Percentiles rank a stretch among this genome's conserved stretches.
These are phyloP conservation scores for Fusarium avenaceum DNA, from an alignment of 2,329 filamentous ascomycete species.

Conservation along the genomic window DNA sequence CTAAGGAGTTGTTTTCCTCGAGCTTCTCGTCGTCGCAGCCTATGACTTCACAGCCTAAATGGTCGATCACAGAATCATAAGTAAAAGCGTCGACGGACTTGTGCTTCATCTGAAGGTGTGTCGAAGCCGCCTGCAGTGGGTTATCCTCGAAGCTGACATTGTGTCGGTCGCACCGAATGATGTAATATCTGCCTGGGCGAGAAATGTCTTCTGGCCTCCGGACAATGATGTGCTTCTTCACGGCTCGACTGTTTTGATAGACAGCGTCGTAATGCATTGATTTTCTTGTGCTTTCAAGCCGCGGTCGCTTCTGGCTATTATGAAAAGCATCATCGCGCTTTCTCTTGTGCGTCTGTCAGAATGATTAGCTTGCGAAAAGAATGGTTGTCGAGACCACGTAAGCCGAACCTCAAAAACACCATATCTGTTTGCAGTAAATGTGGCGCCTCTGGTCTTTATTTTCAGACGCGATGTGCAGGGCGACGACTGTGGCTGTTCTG, in stretches of 20 bases:
- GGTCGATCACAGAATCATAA: slow-evolving; percentile 16
- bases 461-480: not conserved
- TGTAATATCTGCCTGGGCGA: slow-evolving; percentile 23
- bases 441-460: slow-evolving; percentile 4
- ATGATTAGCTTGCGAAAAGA: slow-evolving; percentile 4
- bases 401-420: slow-evolving; percentile 17
- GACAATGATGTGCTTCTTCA: slow-evolving; percentile 35
- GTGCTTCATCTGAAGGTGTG: slow-evolving; percentile 29
- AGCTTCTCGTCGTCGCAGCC: slow-evolving; percentile 25
- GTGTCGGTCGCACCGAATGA: slow-evolving; percentile 36
- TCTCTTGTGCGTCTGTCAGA: slow-evolving; percentile 19
- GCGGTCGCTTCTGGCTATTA: slow-evolving; percentile 6
- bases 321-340: not conserved
- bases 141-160: slow-evolving; percentile 24
- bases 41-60: slow-evolving; percentile 28
- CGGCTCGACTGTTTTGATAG: slow-evolving; percentile 34
- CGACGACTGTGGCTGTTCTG: not conserved
- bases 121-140: slow-evolving; percentile 18
- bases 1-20: slow-evolving; percentile 26
- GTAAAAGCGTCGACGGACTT: not conserved
- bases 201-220: slow-evolving; percentile 6
- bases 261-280: slow-evolving; percentile 36
- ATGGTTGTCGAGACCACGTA: not conserved
- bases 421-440: slow-evolving; percentile 2
- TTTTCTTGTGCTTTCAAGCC: slow-evolving; percentile 6